Evolutionary conservation across 2,329 filamentous ascomycete genomes (phyloP), one percentile per base, ranked within the genome.

Genomic region (Fusarium pseudoanthophilum): DNA sequence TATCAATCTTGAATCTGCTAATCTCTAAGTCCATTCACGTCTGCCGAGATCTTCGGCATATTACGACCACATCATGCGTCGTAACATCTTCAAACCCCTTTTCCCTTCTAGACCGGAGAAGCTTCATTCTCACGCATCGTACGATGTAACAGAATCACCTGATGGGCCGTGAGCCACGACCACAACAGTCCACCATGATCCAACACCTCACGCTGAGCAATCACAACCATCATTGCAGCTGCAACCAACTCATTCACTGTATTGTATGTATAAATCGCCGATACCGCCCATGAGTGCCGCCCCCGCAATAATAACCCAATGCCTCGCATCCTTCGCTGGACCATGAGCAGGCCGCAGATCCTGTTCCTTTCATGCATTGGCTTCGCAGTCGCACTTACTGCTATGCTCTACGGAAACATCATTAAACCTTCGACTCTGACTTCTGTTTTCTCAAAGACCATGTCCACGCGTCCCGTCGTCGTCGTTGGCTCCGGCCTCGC

Each of bases 401-500:
- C 77, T 78, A 78, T 78, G 75, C 77, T 78, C 49, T 78, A 78
- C 73, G 71, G 75, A 45, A 78, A 78, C 52, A 49, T 78, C 32
- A 40, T 77, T 9, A 68, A 70, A 37, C 56, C 73, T 11, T 69
- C 73, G 2, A 48, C 65, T n/a, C 24, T 78, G 30, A 73, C 55
- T 34, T 77, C 72, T n/a, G 30, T 78, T 10, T 39, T 78, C 46
- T 77, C 76, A 61, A 78, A 78, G 48, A 77, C 75, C 30, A 78
- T 78, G 76, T 58, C 76, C 11, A 71, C 75, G 20, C 71, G 70
- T 21, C 80, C 79, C 34, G 88, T 90, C 24, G 88, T 92, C 26
- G 83, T 92, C 4, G 87, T 92, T n/a, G 90, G 90, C 52, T 90
- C 89, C 10, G 91, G 90, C 21, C 87, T 92, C 1, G 90, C 90